Evolutionary conservation across 2,329 filamentous ascomycete species (phyloP), one percentile per base, ranked within the genome.

Genomic region (Tolypocladium inflatum): DNA sequence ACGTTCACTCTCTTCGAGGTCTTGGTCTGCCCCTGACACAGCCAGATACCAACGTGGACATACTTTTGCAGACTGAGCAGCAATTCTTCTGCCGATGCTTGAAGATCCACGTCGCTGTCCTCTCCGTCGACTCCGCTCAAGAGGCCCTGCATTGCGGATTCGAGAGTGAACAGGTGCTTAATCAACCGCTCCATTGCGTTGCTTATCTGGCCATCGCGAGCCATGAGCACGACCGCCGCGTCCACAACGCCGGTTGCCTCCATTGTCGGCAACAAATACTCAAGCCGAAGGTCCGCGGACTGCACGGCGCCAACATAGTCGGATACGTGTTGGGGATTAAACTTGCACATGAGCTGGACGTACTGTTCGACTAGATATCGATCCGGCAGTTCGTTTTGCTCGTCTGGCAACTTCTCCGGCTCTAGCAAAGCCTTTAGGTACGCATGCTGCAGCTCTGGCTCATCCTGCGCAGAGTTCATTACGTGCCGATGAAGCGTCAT

Each of bases 181-280:
- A 90, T 82, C 26, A 99, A 80, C 54, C 94, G 85, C 58, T 86
- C 81, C 88, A 99, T 96, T 7, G 91, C 94, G 65, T 88, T 83
- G 60, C 84, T 82, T 15, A 93, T 81, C 66, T 94, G 85, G 0
- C 95, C 94, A 68, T 97, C 91, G 59, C 90, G 84, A 43, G 91
- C 90, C 80, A 99, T 88, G 11, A 99, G 79, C 2, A 96, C 85
- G 8, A 99, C 90, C 1, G 91, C 93, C 5, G 92, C 95, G 74
- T 99, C 94, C 52, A 99, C 85, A 6, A 94, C 90, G 1, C 92
- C 92, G 48, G 87, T 91, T 61, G 88, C 84, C 71, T 99, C 95
- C 79, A 99, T 91, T 0, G 87, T 86, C 4, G 92, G 91, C 9
- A 99, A 78, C 1, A 99, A 80, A 56, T 85, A 82, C 15, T 94